A percentile compares a stretch with the other conserved stretches of the same genome.
phyloP scores from a whole-genome alignment of 768 basidiomycete species.

The Lanmaoa rubissima region DNA sequence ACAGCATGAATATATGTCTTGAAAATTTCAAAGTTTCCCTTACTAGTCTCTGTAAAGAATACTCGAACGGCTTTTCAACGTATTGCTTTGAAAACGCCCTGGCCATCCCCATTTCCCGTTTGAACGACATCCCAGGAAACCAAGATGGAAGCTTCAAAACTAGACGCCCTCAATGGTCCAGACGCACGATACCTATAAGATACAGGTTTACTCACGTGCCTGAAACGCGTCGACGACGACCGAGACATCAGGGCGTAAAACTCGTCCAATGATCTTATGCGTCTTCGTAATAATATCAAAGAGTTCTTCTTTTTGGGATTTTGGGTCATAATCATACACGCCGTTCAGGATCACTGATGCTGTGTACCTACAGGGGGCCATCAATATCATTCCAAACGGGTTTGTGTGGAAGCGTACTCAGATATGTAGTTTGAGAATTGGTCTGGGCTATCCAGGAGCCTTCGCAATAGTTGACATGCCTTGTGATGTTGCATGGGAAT shows the following conservation, averaged over 20 bases:
- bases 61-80: conserved; percentile 14
- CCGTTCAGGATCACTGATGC: conserved; percentile 20
- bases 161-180: neutral
- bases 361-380: conserved; percentile 14
- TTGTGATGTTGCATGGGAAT: conserved; percentile 31
- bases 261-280: conserved; percentile 4
- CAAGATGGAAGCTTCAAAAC: conserved; percentile 24
- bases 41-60: conserved; percentile 20
- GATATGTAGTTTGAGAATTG: conserved; percentile 34
- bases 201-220: conserved; percentile 6
- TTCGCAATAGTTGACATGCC: conserved; percentile 31
- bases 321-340: conserved; percentile 19
- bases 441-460: conserved; percentile 34
- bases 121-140: conserved; percentile 26
- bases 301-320: conserved; percentile 14
- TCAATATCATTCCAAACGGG: neutral
- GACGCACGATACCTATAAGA: neutral
- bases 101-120: conserved; percentile 17
- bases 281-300: conserved; percentile 6
- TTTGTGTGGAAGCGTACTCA: conserved; percentile 22
- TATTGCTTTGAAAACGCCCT: conserved; percentile 16
- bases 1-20: neutral
- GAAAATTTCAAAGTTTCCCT: neutral
- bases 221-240: conserved; percentile 19
- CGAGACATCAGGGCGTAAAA: conserved; percentile 18